Evolutionary conservation across 805 yeast genomes (phyloP).

Genomic region (Candida orba): DNA sequence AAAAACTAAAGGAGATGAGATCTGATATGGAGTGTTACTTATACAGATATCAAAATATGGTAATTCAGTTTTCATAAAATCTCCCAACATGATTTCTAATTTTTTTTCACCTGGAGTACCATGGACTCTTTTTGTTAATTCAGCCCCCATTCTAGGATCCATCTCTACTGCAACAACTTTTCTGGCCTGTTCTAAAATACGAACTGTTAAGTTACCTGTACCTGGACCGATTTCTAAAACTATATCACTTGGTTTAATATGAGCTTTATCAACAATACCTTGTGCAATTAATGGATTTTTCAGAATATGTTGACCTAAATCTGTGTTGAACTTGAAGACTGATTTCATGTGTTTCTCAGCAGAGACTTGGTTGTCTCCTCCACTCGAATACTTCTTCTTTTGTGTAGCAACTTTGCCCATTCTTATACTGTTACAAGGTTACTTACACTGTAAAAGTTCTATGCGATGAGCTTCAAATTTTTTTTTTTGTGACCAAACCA

Average conservation of each 20-base stretch:
- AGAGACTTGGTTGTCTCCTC: slow-evolving; percentile 51
- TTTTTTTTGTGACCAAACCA: background rate
- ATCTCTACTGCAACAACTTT: slow-evolving; percentile 95
- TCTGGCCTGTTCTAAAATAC: slow-evolving; percentile 85
- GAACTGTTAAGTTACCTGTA: slow-evolving; percentile 94
- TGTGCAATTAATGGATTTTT: slow-evolving; percentile 96
- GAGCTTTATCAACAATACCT: slow-evolving; percentile 96
- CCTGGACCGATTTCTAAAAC: slow-evolving; percentile 99
- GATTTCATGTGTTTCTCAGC: slow-evolving; percentile 67
- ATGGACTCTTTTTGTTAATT: slow-evolving; percentile 92
- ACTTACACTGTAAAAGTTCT: too few species aligned
- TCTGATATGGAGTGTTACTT: slow-evolving; percentile 96
- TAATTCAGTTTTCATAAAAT: slow-evolving; percentile 89
- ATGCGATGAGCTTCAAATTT: slow-evolving; percentile 9
- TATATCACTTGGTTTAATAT: slow-evolving; percentile 82
- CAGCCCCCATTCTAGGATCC: slow-evolving; percentile 99
- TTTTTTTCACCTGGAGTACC: slow-evolving; percentile 93
- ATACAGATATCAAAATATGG: slow-evolving; percentile 96
- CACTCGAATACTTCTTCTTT: slow-evolving; percentile 48
- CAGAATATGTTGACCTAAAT: slow-evolving; percentile 92
- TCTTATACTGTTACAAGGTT: too few species aligned
- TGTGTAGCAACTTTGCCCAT: slow-evolving; percentile 39
- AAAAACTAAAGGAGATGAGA: slow-evolving; percentile 93
- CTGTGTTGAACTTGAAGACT: slow-evolving; percentile 95
- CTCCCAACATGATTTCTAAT: slow-evolving; percentile 87